These are phyloP conservation scores for Polytolypa hystricis DNA, from an alignment of 2,329 filamentous ascomycete species.

Conservation along the genomic window DNA sequence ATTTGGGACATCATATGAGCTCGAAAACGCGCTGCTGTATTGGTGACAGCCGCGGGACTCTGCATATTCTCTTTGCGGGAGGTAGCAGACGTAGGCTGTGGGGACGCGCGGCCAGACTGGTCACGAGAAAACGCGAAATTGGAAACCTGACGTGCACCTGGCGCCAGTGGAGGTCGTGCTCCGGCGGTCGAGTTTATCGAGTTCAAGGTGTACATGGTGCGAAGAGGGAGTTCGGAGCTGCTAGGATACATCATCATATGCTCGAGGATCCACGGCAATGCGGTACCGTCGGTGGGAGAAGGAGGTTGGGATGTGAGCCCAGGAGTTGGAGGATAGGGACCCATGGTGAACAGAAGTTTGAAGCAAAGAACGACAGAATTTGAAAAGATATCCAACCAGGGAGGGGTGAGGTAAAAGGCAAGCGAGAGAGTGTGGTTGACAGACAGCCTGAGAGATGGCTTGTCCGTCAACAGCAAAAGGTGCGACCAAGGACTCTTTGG, in stretches of 20 bases:
- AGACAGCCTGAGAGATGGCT: no score
- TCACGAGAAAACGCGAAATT: conserved; percentile 22
- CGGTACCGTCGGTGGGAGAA: conserved; percentile 24
- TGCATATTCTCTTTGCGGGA: conserved; percentile 18
- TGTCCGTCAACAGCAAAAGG: no score
- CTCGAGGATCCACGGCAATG: conserved; percentile 45
- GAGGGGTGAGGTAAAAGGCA: neutral
- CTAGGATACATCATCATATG: conserved; percentile 51
- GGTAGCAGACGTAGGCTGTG: conserved; percentile 15
- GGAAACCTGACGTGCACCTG: conserved; percentile 21
- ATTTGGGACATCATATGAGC: conserved; percentile 41
- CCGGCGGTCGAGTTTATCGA: conserved; percentile 51
- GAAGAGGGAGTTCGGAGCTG: conserved; percentile 54
- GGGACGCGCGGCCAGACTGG: conserved; percentile 25
- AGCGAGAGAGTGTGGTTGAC: no score
- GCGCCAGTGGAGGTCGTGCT: conserved; percentile 22
- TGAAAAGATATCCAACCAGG: neutral
- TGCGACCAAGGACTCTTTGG: no score
- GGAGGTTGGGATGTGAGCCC: neutral
- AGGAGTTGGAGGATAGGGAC: neutral
- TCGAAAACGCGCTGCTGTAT: conserved; percentile 32
- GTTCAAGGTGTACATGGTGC: conserved; percentile 58
- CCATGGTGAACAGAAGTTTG: neutral
- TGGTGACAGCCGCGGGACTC: conserved; percentile 14
- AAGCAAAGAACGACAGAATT: conserved; percentile 1